Evolutionary conservation across 331 rosid species (phyloP), one percentile per base, ranked within the genome.

Genomic region (Telfairia occidentalis): DNA sequence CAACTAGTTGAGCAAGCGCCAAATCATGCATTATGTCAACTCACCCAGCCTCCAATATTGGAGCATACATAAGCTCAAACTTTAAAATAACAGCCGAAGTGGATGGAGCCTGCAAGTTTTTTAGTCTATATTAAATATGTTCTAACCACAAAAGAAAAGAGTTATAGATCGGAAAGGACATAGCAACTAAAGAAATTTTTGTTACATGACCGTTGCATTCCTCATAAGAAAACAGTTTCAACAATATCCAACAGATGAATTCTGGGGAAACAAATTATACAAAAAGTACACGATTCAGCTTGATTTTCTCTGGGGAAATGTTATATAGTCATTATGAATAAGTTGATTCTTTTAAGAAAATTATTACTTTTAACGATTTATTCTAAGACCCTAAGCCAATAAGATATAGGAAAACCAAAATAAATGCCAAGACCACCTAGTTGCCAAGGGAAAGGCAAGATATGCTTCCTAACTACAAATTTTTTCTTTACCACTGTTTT

Each of bases 41-140:
- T 86, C 89, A 94, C 98, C 92, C 90, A 60, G 84, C 81, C 80
- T 85, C 92, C 37, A 67, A 73, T 52, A 74, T 58, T 46, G 98
- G 87, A 60, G 96, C 89, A 87, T 86, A 90, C 87, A 90, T 73
- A 75, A 95, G 96, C 85, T 95, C 98, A 86, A 95, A 95, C 87
- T 91, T 95, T 85, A 95, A 81, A 86, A 95, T 80, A 79, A 89
- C 90, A 35, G 92, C 87, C 77, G 89, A 78, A 59, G 82, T 78
- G 24, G 89, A 55, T 60, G 85, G 82, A 75, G 88, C 97, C 97
- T 95, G 89, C 78, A 87, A 84, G 65, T 21, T 3, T 37, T 77
- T 76, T 35, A 72, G 35, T 53, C 57, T 78, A 74, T 75, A 63
- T 78, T 53, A 79, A 70, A 50, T 50, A 64, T 65, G 74, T 43